These are phyloP conservation scores for Cryphonectria radicalis DNA, from an alignment of 2,329 filamentous ascomycete genomes.

Conservation along the genomic window DNA sequence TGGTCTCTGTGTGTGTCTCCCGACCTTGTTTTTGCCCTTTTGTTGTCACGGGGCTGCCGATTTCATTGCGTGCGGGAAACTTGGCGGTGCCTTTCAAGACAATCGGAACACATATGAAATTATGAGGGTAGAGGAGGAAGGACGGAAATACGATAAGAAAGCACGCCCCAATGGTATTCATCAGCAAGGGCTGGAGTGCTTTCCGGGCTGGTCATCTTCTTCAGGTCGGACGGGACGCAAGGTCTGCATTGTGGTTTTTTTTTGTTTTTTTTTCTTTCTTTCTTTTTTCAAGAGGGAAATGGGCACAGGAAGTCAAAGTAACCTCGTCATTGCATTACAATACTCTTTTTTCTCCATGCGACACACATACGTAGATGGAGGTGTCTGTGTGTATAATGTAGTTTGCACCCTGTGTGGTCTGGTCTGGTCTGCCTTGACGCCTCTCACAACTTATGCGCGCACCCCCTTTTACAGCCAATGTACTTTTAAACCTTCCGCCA, in stretches of 20 bases:
- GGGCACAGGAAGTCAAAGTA: constrained; percentile 4
- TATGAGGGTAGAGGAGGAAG: neutral
- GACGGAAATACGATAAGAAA: neutral
- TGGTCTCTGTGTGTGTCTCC: neutral
- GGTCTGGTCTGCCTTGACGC: constrained; percentile 19
- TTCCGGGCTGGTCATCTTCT: neutral
- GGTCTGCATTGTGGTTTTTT: neutral
- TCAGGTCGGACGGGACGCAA: neutral
- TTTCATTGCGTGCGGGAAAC: neutral
- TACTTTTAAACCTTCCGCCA: neutral
- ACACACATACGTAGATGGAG: constrained; percentile 18
- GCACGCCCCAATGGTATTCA: neutral
- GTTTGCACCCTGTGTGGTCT: constrained; percentile 1
- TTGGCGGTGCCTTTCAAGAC: neutral
- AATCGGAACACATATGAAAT: neutral
- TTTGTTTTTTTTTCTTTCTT: too few species aligned
- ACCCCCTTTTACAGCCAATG: neutral
- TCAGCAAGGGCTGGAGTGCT: neutral
- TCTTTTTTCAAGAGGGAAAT: neutral
- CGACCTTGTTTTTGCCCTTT: constrained; percentile 5
- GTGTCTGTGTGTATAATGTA: constrained; percentile 4
- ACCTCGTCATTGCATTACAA: constrained; percentile 10
- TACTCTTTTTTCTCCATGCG: neutral
- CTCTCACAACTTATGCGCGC: neutral
- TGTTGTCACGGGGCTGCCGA: constrained; percentile 26